Base-by-base conservation (phyloP, 257 asterid genomes). In the Vinca minor region DNA sequence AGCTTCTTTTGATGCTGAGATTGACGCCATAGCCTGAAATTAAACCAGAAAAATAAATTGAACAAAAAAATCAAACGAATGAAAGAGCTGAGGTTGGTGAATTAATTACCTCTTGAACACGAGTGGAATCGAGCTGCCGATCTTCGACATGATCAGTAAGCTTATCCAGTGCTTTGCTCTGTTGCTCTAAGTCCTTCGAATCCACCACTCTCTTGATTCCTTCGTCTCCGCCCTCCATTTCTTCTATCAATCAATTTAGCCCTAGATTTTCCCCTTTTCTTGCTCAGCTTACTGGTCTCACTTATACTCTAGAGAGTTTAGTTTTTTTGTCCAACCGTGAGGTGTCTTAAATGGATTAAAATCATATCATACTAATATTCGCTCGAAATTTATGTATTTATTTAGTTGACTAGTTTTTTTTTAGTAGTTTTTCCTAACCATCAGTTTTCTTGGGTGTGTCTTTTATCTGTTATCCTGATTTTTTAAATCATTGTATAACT, bases 71-170 rank as follows among this genome's bases (percentile, higher is more conserved):
- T 7, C 21, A 25, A 23, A 60, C 4, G n/a, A 18, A 1, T 10
- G 20, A 28, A 59, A 0, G 9, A 1, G 34, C 21, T 15, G 6
- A 10, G 21, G 17, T 35, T 36, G n/a, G n/a, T n/a, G n/a, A n/a
- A n/a, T n/a, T n/a, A n/a, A n/a, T n/a, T n/a, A 91, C 95, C 81
- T 86, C 94, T 75, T 93, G 97, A 61, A 93, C 98, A 61, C 97
- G 83, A 55, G 95, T 89, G 12, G 98, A 93, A 71, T 93, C 91
- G 65, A 93, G 98, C 72, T 93, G 97, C 61, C 96, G 97, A 82
- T 93, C 98, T 86, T 93, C 98, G 59, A 93, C 98, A 66, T 94
- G 95, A 73, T 89, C 98, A 21, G 97, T 89, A 48, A 93, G 96
- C 71, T 93, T 89, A 68, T 93, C 97, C 52, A 93, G 70, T 10